A percentile compares a stretch with the other conserved stretches of the same genome.
phyloP scores from a whole-genome alignment of 2,329 filamentous ascomycete species.

The Gnomoniopsis sp. region DNA sequence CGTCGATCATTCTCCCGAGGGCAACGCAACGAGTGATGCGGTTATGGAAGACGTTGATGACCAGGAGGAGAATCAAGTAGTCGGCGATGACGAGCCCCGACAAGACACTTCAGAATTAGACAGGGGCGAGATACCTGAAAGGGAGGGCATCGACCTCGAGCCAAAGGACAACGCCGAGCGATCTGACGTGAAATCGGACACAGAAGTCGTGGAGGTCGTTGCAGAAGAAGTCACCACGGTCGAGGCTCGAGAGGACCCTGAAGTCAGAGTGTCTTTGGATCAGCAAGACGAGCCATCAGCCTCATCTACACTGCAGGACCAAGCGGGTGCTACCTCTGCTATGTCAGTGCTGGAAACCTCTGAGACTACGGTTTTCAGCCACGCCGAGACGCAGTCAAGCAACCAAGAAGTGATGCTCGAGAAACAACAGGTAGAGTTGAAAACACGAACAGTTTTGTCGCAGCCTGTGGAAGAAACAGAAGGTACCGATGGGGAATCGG shows the following conservation, averaged over 20 bases:
- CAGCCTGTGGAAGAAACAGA: not conserved
- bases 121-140: no score
- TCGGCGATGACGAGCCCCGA: not conserved
- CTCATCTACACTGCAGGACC: slow-evolving; percentile 1
- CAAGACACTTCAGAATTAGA: no score
- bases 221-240: not conserved
- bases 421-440: slow-evolving; percentile 1
- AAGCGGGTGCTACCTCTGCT: not conserved
- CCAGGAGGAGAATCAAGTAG: not conserved
- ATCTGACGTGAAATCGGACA: not conserved
- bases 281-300: slow-evolving; percentile 4
- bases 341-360: slow-evolving; percentile 1
- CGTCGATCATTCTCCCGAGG: not conserved
- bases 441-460: not conserved
- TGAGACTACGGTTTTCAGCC: slow-evolving; percentile 3
- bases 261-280: not conserved
- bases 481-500: no score
- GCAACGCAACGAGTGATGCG: not conserved
- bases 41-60: not conserved
- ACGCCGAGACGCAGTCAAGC: slow-evolving; percentile 1
- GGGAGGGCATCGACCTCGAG: not conserved
- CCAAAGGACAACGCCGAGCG: not conserved
- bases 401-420: not conserved
- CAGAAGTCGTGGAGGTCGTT: not conserved
- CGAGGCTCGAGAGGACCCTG: not conserved